Conservation (phyloP, 176 grass and related monocot genomes). For the Cymbopogon citratus region DNA sequence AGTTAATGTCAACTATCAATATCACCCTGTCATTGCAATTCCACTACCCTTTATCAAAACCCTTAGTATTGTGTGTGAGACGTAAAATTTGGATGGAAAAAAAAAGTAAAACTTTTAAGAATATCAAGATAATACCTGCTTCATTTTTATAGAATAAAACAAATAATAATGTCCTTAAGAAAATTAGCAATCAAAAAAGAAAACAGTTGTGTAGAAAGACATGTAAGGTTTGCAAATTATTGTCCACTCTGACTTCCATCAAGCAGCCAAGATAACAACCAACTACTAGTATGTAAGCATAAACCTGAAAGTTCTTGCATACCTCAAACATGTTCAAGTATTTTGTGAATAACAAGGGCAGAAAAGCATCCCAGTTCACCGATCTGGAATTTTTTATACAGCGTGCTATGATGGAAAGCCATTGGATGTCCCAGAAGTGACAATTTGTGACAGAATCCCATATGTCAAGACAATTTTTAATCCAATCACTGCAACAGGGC, state of each 20-base stretch:
- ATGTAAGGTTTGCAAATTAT: constrained; percentile 6
- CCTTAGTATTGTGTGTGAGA: neutral
- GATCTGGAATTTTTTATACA: constrained; percentile 73
- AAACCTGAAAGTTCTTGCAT: constrained; percentile 18
- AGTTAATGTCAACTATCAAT: neutral
- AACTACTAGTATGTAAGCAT: neutral
- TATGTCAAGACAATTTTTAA: constrained; percentile 64
- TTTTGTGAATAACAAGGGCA: constrained; percentile 64
- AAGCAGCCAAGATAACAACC: constrained; percentile 1
- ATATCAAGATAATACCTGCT: neutral
- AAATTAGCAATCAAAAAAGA: neutral
- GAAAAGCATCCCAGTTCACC: constrained; percentile 80
- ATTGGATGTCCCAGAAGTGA: constrained; percentile 95
- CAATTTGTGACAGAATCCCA: constrained; percentile 86
- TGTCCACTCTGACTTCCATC: constrained; percentile 14
- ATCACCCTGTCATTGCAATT: neutral
- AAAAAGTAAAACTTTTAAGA: neutral
- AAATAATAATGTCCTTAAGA: neutral
- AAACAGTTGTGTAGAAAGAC: neutral
- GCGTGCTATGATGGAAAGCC: constrained; percentile 76
- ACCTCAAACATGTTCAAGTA: constrained; percentile 99
- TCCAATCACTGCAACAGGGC: constrained; percentile 60
- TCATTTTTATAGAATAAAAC: neutral
- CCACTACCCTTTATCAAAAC: neutral
- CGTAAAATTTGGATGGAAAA: neutral